Evolutionary conservation across 257 asterid species (phyloP), one percentile per base, ranked within the genome.

Genomic region (Buddleja alternifolia): DNA sequence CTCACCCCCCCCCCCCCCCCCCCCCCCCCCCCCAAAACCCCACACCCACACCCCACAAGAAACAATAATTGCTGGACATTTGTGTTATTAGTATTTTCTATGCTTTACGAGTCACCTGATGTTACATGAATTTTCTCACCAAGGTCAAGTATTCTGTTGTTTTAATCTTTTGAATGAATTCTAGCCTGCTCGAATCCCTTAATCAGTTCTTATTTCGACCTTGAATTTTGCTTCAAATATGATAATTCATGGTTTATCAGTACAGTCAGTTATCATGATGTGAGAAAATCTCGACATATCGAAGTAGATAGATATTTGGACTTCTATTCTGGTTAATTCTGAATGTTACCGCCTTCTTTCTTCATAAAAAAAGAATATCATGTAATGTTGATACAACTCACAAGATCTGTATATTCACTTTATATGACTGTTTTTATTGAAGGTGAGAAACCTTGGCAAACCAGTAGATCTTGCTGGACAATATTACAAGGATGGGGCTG

Each of bases 381-480:
- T 60, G 36, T 42, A 29, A 34, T 60, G 72, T 37, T 58, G 59
- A 41, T 29, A 29, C 34, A 29, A 29, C n/a, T n/a, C n/a, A 7
- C 24, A 17, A 41, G 52, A 48, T 67, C 34, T 52, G 34, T 61
- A 62, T 23, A 41, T 67, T 37, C 41, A 59, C 20, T 9, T 60
- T 45, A 11, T 73, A 0, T 65, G 37, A n/a, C 46, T 48, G 12
- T 72, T 53, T 63, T 74, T 71, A 69, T 60, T 81, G 68, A 78
- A 93, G 97, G 99, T 93, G 79, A 84, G 99, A 77, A 93, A 93
- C 86, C 96, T 93, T 50, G 99, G 99, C 71, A 90, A 88, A 81
- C 99, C 99, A 34, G 99, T 93, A 46, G 99, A 84, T 39, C 97
- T 93, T 76, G 97, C 99, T 60, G 92, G 88, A 55, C 90, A 85